Base-by-base conservation (phyloP, 2,329 filamentous ascomycete genomes). In the Juglanconis sp. region DNA sequence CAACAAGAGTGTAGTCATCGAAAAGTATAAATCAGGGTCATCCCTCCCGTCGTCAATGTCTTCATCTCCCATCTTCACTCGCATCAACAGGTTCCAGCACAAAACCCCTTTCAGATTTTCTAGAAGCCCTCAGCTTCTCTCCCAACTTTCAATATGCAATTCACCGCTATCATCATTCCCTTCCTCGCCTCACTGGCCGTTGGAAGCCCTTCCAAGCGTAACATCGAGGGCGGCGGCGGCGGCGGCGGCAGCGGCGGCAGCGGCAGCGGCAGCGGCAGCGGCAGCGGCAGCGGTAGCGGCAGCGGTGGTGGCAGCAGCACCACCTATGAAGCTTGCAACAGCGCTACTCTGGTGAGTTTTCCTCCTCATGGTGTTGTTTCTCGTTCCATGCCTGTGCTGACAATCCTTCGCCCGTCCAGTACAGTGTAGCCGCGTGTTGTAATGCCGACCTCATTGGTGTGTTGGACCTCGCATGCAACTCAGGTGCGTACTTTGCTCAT, bases 181-280 rank as follows among this genome's bases (percentile, higher is more conserved):
- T n/a, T 56, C 59, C 48, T 63, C 55, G 55, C 63, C 34, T 63
- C 61, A 24, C 15, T 63, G 30, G 61, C 61, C 54, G 40, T 61
- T 11, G 58, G 58, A 13, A 17, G 24, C 10, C 61, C 61, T 30
- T 34, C 56, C n/a, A 53, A 48, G 38, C 35, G 47, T 17, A 15
- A 35, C 32, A 34, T 11, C 8, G 34, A 31, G n/a, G 47, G 46
- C 11, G 34, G 47, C 8, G 24, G 36, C 0, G 48, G 40, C 15
- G 50, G 40, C 5, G n/a, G 30, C 30, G 50, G 47, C 31, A 30
- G 44, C 36, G 57, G 44, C 36, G 32, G 35, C 15, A 49, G 60
- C 13, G 31, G 30, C 35, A 15, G n/a, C 1, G 42, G 35, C 5
- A 31, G 17, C 9, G 55, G 47, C 2, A 34, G 15, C 1, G 48